These are phyloP conservation scores for Mariannaea elegans DNA, from an alignment of 2,329 filamentous ascomycete species.

Conservation along the genomic window DNA sequence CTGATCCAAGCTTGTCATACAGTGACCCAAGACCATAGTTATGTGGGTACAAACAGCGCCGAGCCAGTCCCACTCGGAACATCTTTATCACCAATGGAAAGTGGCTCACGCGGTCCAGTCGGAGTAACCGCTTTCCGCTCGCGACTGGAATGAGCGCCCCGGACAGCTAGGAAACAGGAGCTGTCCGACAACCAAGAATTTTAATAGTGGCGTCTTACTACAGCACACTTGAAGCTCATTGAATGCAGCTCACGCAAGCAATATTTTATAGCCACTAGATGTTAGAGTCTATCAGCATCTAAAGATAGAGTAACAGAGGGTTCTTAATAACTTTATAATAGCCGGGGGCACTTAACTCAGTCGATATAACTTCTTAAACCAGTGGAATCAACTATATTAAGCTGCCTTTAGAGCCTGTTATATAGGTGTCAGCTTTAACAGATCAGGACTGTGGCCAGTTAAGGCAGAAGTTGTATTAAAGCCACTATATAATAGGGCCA, in stretches of 20 bases:
- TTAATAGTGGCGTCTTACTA: too few species aligned
- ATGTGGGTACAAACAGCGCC: too few species aligned
- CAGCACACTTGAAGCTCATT: too few species aligned
- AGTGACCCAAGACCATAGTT: too few species aligned
- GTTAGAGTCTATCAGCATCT: slow-evolving; percentile 6
- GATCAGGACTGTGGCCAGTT: neutral
- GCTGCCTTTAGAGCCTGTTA: neutral
- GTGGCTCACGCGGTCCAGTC: too few species aligned
- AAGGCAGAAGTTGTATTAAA: neutral
- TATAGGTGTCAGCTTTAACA: slow-evolving; percentile 1
- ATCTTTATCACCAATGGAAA: too few species aligned
- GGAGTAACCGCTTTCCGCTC: too few species aligned
- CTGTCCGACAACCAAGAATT: too few species aligned
- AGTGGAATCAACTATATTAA: neutral
- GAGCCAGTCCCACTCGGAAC: too few species aligned
- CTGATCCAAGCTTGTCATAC: too few species aligned
- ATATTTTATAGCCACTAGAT: slow-evolving; percentile 4
- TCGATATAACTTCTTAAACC: neutral
- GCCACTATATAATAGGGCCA: neutral
- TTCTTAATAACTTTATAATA: neutral
- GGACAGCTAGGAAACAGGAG: too few species aligned
- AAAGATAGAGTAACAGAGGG: neutral
- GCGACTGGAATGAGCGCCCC: too few species aligned
- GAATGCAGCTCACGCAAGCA: slow-evolving; percentile 7
- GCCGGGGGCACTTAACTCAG: neutral